A percentile compares a stretch with the other conserved stretches of the same genome.
phyloP scores from a whole-genome alignment of 345 rosid species.

The Ceriops decandra region DNA sequence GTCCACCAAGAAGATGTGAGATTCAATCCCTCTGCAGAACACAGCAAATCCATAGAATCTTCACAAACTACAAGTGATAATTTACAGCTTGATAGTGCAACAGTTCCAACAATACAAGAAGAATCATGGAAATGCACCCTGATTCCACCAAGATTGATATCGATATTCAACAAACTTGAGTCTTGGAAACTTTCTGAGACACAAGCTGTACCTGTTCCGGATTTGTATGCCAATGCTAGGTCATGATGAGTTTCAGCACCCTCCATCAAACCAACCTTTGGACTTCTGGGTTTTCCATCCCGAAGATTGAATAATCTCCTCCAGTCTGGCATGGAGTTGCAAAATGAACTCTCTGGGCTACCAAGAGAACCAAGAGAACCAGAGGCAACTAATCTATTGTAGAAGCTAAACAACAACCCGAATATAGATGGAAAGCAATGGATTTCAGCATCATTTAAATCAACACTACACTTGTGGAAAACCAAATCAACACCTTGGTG shows the following conservation, averaged over 20 bases:
- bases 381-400: slow-evolving; percentile 43
- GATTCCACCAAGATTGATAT: slow-evolving; percentile 47
- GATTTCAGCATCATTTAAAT: slow-evolving; percentile 62
- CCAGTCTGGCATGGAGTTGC: slow-evolving; percentile 51
- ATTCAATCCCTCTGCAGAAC: slow-evolving; percentile 58
- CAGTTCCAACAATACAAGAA: slow-evolving; percentile 62
- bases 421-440: slow-evolving; percentile 74
- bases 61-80: slow-evolving; percentile 43
- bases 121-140: slow-evolving; percentile 82
- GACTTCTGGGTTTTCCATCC: slow-evolving; percentile 35
- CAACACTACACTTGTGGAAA: slow-evolving; percentile 38
- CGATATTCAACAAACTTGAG: slow-evolving; percentile 31
- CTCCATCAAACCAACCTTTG: slow-evolving; percentile 31
- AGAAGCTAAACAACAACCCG: slow-evolving; percentile 49
- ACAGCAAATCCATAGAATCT: slow-evolving; percentile 54
- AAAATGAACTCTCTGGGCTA: slow-evolving; percentile 52
- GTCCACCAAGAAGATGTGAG: slow-evolving; percentile 68
- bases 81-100: slow-evolving; percentile 47
- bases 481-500: slow-evolving; percentile 25
- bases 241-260: slow-evolving; percentile 18
- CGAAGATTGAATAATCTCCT: slow-evolving; percentile 41
- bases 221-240: slow-evolving; percentile 21
- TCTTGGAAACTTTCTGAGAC: slow-evolving; percentile 25
- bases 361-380: slow-evolving; percentile 46
- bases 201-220: slow-evolving; percentile 26